phyloP scores from a whole-genome alignment of 345 rosid genomes.

The Gossypium longicalyx region DNA sequence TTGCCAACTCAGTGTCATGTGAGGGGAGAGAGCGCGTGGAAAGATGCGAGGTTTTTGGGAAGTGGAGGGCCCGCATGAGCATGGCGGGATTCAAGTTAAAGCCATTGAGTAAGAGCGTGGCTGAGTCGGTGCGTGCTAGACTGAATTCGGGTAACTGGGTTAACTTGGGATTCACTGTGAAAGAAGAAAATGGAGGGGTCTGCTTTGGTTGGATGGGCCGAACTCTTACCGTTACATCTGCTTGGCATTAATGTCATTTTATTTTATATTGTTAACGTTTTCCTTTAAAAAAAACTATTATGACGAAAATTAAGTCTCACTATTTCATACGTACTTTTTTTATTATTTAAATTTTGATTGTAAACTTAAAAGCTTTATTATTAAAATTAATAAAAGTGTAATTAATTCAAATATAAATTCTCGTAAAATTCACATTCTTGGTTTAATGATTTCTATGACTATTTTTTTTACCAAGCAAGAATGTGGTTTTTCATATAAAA shows the following conservation, averaged over 20 bases:
- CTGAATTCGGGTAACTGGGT: slow-evolving; percentile 43
- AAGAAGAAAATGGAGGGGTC: slow-evolving; percentile 77
- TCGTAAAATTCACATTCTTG: too few relatives aligned
- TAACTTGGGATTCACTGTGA: slow-evolving; percentile 67
- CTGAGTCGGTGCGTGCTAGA: slow-evolving; percentile 54
- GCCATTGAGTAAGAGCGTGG: slow-evolving; percentile 46
- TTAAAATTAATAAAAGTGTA: too few relatives aligned
- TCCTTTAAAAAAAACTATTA: too few relatives aligned
- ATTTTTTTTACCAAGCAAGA: too few relatives aligned
- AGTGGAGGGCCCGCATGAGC: background rate
- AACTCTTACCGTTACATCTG: slow-evolving; percentile 87
- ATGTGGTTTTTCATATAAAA: too few relatives aligned
- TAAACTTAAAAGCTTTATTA: too few relatives aligned
- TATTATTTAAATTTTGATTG: too few relatives aligned
- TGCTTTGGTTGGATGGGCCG: slow-evolving; percentile 88
- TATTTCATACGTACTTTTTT: too few relatives aligned
- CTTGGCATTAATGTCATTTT: slow-evolving; percentile 76
- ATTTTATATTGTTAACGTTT: slow-evolving; percentile 10
- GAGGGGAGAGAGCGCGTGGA: slow-evolving; percentile 83
- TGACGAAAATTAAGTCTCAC: too few relatives aligned
- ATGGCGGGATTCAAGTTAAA: slow-evolving; percentile 47
- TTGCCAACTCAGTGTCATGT: slow-evolving; percentile 72
- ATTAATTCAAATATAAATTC: too few relatives aligned
- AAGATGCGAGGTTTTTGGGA: slow-evolving; percentile 89
- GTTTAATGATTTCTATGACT: too few relatives aligned